phyloP scores from a whole-genome alignment of 495 filamentous ascomycete genomes.

The Trichoderma reesei region DNA sequence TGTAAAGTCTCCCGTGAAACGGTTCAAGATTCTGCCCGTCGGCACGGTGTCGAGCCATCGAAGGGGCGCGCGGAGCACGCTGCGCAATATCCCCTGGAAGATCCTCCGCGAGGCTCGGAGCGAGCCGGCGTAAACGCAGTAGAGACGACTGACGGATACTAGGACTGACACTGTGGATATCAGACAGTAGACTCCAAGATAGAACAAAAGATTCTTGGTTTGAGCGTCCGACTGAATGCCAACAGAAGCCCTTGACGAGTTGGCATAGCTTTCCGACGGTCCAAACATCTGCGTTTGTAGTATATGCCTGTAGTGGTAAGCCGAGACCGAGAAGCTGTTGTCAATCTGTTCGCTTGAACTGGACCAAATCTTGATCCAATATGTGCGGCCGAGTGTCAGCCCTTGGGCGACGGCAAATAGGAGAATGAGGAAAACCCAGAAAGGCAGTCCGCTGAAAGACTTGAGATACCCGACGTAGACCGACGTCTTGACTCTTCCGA shows the following conservation, averaged over 20 bases:
- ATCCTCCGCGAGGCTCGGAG: constrained; percentile 53
- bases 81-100: constrained; percentile 53
- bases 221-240: not conserved
- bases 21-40: constrained; percentile 65
- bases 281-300: not conserved
- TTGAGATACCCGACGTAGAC: constrained; percentile 58
- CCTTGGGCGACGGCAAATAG: constrained; percentile 31
- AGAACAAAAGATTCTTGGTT: constrained; percentile 15
- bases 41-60: constrained; percentile 78
- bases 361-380: constrained; percentile 67
- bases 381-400: constrained; percentile 36
- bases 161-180: not conserved
- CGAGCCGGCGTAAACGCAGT: not conserved
- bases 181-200: not conserved
- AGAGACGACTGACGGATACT: not conserved
- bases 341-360: constrained; percentile 27
- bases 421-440: constrained; percentile 49
- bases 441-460: constrained; percentile 52
- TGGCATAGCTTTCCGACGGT: not conserved
- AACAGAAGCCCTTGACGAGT: not conserved
- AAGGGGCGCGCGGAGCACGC: constrained; percentile 59
- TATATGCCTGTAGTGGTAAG: not conserved
- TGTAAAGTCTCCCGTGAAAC: constrained; percentile 71
- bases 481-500: constrained; percentile 49
- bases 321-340: not conserved